These are phyloP conservation scores for Ceriops zippeliana DNA, from an alignment of 345 rosid species.

Conservation along the genomic window DNA sequence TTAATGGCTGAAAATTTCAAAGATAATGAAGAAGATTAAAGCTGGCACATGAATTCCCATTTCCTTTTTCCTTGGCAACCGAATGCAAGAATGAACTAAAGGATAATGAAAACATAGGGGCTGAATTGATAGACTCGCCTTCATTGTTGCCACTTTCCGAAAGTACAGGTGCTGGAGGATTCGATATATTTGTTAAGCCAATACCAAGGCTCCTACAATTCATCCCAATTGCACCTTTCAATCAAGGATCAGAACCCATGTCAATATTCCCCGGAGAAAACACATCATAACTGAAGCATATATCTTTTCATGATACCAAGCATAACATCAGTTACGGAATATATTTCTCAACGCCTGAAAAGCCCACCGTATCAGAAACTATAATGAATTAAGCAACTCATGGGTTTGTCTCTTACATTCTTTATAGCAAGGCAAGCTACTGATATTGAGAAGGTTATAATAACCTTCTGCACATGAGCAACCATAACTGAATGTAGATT, in stretches of 20 bases:
- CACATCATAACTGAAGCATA: no score
- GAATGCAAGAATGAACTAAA: no score
- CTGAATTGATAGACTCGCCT: constrained; percentile 30
- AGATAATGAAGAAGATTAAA: no score
- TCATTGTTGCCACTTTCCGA: constrained; percentile 38
- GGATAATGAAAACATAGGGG: no score
- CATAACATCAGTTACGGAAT: no score
- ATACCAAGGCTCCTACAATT: constrained; percentile 64
- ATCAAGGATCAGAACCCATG: background rate
- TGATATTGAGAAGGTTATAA: constrained; percentile 57
- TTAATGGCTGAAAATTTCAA: no score
- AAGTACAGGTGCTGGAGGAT: constrained; percentile 35
- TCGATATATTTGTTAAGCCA: constrained; percentile 31
- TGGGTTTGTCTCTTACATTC: constrained; percentile 45
- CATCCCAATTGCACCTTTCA: constrained; percentile 74
- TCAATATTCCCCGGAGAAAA: background rate
- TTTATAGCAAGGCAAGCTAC: constrained; percentile 64
- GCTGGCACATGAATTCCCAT: no score
- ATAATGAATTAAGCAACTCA: background rate
- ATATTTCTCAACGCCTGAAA: no score
- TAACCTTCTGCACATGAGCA: constrained; percentile 62
- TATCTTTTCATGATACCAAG: no score
- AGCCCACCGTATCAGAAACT: no score
- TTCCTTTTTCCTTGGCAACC: no score
- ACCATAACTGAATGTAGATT: constrained; percentile 38